Evolutionary conservation across 345 rosid genomes (phyloP).

Genomic region (Hibiscus tridactylites): DNA sequence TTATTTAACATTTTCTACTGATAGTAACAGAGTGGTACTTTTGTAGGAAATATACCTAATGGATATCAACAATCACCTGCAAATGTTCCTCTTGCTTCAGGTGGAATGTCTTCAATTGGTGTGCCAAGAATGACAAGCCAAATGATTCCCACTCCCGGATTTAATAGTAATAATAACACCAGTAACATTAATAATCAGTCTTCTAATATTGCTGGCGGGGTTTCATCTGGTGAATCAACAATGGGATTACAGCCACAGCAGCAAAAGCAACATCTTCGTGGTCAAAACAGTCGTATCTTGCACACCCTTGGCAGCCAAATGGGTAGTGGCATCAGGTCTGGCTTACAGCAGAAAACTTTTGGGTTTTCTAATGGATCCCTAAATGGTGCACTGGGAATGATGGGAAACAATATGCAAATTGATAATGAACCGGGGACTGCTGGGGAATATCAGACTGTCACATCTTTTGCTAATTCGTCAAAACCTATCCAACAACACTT

Average conservation of each 20-base stretch:
- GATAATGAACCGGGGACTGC: slow-evolving; percentile 44
- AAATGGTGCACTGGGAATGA: slow-evolving; percentile 58
- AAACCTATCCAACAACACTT: slow-evolving; percentile 55
- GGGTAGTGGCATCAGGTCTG: slow-evolving; percentile 49
- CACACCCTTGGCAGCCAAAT: slow-evolving; percentile 66
- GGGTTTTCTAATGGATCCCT: slow-evolving; percentile 55
- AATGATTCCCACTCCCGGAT: slow-evolving; percentile 98
- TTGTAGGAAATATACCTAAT: slow-evolving; percentile 57
- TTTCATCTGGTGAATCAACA: slow-evolving; percentile 62
- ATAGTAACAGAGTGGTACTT: slow-evolving; percentile 5
- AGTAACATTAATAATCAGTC: slow-evolving; percentile 43
- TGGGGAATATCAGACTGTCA: slow-evolving; percentile 42
- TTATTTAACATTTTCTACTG: slow-evolving; percentile 4
- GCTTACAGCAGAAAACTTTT: slow-evolving; percentile 63
- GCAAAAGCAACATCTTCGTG: slow-evolving; percentile 49
- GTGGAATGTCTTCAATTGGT: slow-evolving; percentile 70
- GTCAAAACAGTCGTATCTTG: slow-evolving; percentile 62
- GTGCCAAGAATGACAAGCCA: slow-evolving; percentile 56
- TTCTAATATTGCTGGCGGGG: slow-evolving; percentile 47
- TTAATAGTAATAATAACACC: slow-evolving; percentile 32
- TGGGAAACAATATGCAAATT: slow-evolving; percentile 43
- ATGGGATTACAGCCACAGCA: slow-evolving; percentile 51
- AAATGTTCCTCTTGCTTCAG: slow-evolving; percentile 54
- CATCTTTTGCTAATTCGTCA: slow-evolving; percentile 43
- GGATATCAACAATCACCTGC: slow-evolving; percentile 62